Evolutionary conservation across 495 filamentous ascomycete species (phyloP).

Genomic region (Penicillium psychrofluorescens): DNA sequence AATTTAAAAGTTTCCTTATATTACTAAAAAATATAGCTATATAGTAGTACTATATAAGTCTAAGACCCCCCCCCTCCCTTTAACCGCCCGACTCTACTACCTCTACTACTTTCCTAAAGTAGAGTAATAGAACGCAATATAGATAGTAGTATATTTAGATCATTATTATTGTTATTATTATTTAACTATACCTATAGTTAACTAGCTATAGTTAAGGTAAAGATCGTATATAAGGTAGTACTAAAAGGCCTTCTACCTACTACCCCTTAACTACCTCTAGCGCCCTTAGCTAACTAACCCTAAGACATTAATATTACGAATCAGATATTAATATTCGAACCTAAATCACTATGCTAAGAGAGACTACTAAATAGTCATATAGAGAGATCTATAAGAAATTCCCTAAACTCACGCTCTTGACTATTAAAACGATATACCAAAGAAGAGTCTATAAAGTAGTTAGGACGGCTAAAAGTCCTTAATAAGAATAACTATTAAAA

Average conservation of each 20-base stretch:
- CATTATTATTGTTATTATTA: not conserved
- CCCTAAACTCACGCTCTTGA: not conserved
- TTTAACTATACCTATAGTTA: not conserved
- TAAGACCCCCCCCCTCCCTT: not conserved
- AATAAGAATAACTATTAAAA: conserved; percentile 1
- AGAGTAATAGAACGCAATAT: not conserved
- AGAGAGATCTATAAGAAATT: not conserved
- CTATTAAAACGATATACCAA: not conserved
- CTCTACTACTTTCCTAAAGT: not conserved
- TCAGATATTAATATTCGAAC: not conserved
- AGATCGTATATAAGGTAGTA: no score
- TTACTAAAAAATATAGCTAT: no score
- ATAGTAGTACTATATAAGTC: not conserved
- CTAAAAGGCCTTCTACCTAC: not conserved
- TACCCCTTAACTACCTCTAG: not conserved
- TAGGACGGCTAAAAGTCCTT: conserved; percentile 8
- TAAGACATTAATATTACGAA: not conserved
- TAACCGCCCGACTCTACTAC: not conserved
- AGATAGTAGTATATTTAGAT: not conserved
- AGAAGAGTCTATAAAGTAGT: conserved; percentile 5
- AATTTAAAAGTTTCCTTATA: no score
- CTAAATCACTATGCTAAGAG: not conserved
- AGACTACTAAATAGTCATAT: not conserved
- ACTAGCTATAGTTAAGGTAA: not conserved
- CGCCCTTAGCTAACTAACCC: not conserved